These are phyloP conservation scores for Bertia moriformis DNA, from an alignment of 2,329 filamentous ascomycete species.

Conservation along the genomic window DNA sequence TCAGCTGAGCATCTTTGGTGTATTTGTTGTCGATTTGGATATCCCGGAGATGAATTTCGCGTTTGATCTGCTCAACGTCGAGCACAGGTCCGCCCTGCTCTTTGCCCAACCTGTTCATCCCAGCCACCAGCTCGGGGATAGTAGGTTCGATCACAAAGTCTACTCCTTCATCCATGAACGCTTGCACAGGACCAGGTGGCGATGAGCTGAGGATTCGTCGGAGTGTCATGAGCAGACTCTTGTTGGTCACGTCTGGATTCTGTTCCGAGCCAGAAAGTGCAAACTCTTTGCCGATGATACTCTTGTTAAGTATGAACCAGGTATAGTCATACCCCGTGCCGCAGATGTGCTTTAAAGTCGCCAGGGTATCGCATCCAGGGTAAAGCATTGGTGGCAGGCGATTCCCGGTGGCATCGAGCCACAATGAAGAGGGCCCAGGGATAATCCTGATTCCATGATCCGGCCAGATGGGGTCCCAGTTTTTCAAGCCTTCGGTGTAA, in stretches of 20 bases:
- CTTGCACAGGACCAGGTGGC: conserved; percentile 38
- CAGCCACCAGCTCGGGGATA: conserved; percentile 35
- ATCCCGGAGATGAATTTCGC: conserved; percentile 35
- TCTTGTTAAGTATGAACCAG: conserved; percentile 45
- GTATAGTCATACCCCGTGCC: conserved; percentile 46
- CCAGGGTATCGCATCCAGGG: conserved; percentile 41
- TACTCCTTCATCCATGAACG: conserved; percentile 40
- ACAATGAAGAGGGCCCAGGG: conserved; percentile 44
- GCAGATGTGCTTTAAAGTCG: conserved; percentile 43
- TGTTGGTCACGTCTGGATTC: conserved; percentile 43
- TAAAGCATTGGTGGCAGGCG: conserved; percentile 39
- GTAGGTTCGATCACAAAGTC: conserved; percentile 45
- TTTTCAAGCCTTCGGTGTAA: conserved; percentile 46
- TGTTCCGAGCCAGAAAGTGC: conserved; percentile 48
- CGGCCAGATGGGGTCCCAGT: conserved; percentile 50
- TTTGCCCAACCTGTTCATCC: conserved; percentile 41
- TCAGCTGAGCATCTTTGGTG: conserved; percentile 45
- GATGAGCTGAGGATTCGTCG: conserved; percentile 32
- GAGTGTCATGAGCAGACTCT: conserved; percentile 37
- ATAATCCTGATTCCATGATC: conserved; percentile 43
- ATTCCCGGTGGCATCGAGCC: conserved; percentile 45
- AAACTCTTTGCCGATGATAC: conserved; percentile 46
- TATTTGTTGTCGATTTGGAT: conserved; percentile 38
- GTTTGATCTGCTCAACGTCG: conserved; percentile 24
- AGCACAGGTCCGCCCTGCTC: conserved; percentile 29